These are phyloP conservation scores for Penicillium egyptiacum DNA, from an alignment of 495 filamentous ascomycete genomes.

Conservation along the genomic window DNA sequence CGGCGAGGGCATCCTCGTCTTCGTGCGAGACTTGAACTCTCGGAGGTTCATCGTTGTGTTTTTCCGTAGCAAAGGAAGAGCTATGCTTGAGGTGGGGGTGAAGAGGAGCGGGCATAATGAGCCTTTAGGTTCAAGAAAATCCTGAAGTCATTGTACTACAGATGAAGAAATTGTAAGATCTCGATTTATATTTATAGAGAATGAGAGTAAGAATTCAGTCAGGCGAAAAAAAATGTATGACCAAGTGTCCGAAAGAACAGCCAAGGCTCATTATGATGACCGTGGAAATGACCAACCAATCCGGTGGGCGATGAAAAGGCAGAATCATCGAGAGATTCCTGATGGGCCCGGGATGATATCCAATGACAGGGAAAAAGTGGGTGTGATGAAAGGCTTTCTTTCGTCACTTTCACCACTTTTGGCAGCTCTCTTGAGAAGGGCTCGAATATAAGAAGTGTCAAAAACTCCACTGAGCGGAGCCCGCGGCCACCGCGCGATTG, in stretches of 20 bases:
- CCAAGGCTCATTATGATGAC: background rate
- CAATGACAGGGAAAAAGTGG: background rate
- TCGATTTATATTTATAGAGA: background rate
- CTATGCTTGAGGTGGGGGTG: constrained; percentile 27
- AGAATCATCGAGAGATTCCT: background rate
- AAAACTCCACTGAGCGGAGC: background rate
- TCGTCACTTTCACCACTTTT: background rate
- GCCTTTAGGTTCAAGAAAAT: background rate
- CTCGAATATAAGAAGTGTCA: background rate
- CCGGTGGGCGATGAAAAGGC: too few relatives aligned
- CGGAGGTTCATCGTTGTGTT: constrained; percentile 23
- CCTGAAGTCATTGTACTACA: background rate
- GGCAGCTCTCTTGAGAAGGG: background rate
- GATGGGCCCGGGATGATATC: background rate
- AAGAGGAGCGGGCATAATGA: constrained; percentile 37
- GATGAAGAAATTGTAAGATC: background rate
- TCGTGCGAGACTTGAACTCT: constrained; percentile 35
- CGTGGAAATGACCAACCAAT: background rate
- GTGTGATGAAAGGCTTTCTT: background rate
- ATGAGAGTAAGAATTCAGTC: background rate
- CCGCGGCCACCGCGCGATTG: constrained; percentile 20
- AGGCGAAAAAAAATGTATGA: background rate
- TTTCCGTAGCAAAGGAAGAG: constrained; percentile 23
- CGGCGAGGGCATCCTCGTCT: constrained; percentile 37
- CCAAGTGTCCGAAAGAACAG: background rate